A percentile compares a stretch with the other conserved stretches of the same genome.
These are phyloP conservation scores for Hibiscus mutabilis DNA, from an alignment of 345 rosid genomes.

Conservation along the genomic window DNA sequence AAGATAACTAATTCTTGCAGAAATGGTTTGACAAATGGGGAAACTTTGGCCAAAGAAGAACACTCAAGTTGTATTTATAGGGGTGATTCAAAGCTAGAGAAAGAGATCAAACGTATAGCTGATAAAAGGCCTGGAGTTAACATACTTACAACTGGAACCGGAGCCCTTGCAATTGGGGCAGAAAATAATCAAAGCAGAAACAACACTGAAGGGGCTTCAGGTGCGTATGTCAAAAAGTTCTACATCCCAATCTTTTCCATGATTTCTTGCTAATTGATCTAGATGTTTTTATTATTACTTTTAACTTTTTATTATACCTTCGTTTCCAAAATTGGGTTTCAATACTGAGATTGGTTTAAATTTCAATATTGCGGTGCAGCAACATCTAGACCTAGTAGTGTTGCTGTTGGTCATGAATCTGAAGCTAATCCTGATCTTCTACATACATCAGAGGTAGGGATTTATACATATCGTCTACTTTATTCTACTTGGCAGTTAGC, in stretches of 20 bases:
- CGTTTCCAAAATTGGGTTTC: background rate
- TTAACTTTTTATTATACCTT: background rate
- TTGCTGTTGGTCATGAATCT: conserved; percentile 20
- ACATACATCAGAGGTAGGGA: conserved; percentile 46
- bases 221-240: conserved; percentile 24
- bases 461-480: background rate
- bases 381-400: conserved; percentile 31
- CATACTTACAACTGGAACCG: conserved; percentile 20
- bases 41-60: conserved; percentile 33
- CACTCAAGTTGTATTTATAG: conserved; percentile 30
- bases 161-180: conserved; percentile 31
- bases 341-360: background rate
- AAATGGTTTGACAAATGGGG: conserved; percentile 39
- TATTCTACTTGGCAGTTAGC: background rate
- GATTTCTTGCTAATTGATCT: background rate
- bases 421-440: conserved; percentile 31
- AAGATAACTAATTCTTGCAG: conserved; percentile 34
- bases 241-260: background rate
- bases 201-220: conserved; percentile 35
- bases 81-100: conserved; percentile 40
- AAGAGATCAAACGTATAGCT: conserved; percentile 33
- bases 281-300: background rate
- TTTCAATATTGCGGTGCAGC: conserved; percentile 39
- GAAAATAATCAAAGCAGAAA: conserved; percentile 40
- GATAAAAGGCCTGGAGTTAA: conserved; percentile 40